These are phyloP conservation scores for Oryza punctata DNA, from an alignment of 176 grass and related monocot genomes.

Conservation along the genomic window DNA sequence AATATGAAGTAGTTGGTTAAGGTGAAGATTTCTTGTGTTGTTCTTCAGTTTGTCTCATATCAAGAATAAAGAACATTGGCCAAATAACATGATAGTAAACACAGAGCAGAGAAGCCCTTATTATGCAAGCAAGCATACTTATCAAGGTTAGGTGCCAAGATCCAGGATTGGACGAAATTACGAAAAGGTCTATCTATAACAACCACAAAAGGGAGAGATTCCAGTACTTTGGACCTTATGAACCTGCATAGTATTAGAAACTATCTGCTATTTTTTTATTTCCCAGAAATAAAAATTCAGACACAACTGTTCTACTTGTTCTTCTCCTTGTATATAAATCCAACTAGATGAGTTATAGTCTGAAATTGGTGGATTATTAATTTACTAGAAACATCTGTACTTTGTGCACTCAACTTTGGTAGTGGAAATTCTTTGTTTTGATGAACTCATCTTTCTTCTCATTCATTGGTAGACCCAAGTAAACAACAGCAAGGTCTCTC, in stretches of 20 bases:
- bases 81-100: constrained; percentile 20
- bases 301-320: not conserved
- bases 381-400: not conserved
- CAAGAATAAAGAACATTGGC: constrained; percentile 25
- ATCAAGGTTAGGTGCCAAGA: constrained; percentile 57
- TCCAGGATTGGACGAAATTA: constrained; percentile 39
- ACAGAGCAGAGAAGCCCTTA: constrained; percentile 26
- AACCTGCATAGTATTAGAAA: constrained; percentile 15
- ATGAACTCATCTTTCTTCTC: constrained; percentile 15
- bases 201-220: constrained; percentile 35
- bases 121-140: constrained; percentile 51
- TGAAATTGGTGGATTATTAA: constrained; percentile 12
- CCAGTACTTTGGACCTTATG: constrained; percentile 15
- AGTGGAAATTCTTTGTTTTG: constrained; percentile 12
- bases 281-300: not conserved
- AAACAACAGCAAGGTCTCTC: constrained; percentile 21
- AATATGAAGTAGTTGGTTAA: constrained; percentile 14
- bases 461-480: constrained; percentile 28
- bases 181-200: constrained; percentile 45
- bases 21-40: constrained; percentile 20
- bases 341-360: constrained; percentile 19
- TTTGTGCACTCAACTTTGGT: constrained; percentile 5
- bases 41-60: constrained; percentile 13
- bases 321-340: not conserved
- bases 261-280: not conserved